Evolutionary conservation across 164 flowering plant genomes (phyloP).

Genomic region (Umbellularia californica): DNA sequence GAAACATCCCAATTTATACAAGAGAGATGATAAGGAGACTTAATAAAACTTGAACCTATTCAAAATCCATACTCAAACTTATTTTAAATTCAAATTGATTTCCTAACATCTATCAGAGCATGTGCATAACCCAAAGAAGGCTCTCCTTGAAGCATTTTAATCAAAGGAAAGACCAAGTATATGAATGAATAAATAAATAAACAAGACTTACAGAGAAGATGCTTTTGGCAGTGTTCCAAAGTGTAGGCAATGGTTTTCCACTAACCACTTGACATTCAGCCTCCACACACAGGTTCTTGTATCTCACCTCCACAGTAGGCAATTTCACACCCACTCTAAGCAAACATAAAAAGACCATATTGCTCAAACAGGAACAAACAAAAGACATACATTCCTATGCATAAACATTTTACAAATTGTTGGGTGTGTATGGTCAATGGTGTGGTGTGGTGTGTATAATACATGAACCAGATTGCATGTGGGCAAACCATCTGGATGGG

Average conservation of each 20-base stretch:
- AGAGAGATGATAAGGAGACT: no score
- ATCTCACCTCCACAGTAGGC: conserved; percentile 70
- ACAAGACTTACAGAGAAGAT: conserved; percentile 32
- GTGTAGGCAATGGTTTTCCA: conserved; percentile 75
- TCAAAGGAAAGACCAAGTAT: no score
- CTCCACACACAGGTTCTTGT: conserved; percentile 42
- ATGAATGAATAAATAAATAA: neutral
- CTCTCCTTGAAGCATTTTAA: no score
- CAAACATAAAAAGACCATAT: neutral
- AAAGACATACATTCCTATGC: neutral
- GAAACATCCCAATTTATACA: no score
- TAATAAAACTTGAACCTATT: no score
- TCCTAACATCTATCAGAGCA: no score
- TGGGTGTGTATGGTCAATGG: neutral
- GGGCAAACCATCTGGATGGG: no score
- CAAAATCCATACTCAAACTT: no score
- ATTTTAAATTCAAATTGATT: no score
- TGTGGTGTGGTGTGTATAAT: no score
- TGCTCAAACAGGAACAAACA: neutral
- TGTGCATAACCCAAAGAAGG: no score
- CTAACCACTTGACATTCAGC: conserved; percentile 63
- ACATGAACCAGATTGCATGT: no score
- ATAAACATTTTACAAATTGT: neutral
- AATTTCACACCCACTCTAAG: conserved; percentile 60
- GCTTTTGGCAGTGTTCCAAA: conserved; percentile 56